These are phyloP conservation scores for Metarhizium album DNA, from an alignment of 2,329 filamentous ascomycete species.

Conservation along the genomic window DNA sequence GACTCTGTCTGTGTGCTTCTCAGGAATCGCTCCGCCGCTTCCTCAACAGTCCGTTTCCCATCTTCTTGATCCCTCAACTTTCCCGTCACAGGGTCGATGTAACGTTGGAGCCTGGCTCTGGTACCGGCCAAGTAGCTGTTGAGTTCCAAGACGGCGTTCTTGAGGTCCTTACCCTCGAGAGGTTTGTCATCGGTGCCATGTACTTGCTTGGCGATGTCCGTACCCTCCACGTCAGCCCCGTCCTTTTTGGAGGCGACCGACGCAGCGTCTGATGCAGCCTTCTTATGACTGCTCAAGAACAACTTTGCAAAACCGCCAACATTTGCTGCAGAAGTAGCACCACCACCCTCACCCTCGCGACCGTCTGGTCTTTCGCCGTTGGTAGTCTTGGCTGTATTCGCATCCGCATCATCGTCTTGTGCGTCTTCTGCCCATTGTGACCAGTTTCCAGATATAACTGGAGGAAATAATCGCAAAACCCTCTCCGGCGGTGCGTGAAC, in stretches of 20 bases:
- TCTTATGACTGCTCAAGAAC: constrained; percentile 37
- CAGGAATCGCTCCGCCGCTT: constrained; percentile 46
- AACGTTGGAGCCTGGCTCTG: constrained; percentile 52
- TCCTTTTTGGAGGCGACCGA: constrained; percentile 51
- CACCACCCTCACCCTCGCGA: constrained; percentile 14
- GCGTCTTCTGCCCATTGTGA: constrained; percentile 42
- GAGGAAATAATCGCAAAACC: constrained; percentile 77
- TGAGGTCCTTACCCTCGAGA: constrained; percentile 73
- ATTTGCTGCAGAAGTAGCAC: constrained; percentile 24
- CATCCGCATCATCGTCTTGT: constrained; percentile 31
- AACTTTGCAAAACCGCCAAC: constrained; percentile 42
- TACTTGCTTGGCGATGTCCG: constrained; percentile 37
- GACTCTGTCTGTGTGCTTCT: constrained; percentile 34
- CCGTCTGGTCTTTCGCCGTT: constrained; percentile 18
- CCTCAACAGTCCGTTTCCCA: constrained; percentile 33
- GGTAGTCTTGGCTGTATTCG: constrained; percentile 19
- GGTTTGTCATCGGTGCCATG: constrained; percentile 34
- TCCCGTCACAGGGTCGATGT: constrained; percentile 51
- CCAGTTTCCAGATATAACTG: constrained; percentile 70
- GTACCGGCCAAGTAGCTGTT: constrained; percentile 84
- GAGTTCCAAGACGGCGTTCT: constrained; percentile 68
- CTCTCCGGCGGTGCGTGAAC: constrained; percentile 82
- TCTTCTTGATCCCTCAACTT: constrained; percentile 43
- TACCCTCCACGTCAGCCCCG: constrained; percentile 44
- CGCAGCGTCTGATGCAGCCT: constrained; percentile 38